These are phyloP conservation scores for Ascocoryne sarcoides DNA, from an alignment of 2,329 filamentous ascomycete genomes.

Conservation along the genomic window DNA sequence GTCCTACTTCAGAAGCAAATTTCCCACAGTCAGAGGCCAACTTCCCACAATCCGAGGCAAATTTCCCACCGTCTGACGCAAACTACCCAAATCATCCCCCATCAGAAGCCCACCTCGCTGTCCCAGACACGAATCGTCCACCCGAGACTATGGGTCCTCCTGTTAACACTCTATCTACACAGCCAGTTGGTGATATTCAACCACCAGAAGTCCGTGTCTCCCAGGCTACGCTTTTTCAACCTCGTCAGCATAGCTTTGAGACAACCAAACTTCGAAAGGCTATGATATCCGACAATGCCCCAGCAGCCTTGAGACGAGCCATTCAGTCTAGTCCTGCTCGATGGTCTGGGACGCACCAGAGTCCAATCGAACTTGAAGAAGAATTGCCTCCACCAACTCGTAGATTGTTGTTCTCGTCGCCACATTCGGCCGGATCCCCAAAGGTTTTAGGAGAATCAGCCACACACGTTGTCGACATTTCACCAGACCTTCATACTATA, in stretches of 20 bases:
- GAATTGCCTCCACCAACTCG: slow-evolving; percentile 47
- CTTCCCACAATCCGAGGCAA: slow-evolving; percentile 3
- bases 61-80: slow-evolving; percentile 4
- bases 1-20: slow-evolving; percentile 24
- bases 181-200: not conserved
- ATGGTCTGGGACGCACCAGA: slow-evolving; percentile 43
- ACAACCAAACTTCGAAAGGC: slow-evolving; percentile 19
- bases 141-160: not conserved
- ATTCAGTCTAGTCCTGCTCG: slow-evolving; percentile 32
- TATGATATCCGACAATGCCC: slow-evolving; percentile 26
- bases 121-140: not conserved
- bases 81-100: too few species aligned
- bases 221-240: not conserved
- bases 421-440: slow-evolving; percentile 53
- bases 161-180: not conserved
- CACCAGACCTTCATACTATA: slow-evolving; percentile 29
- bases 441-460: slow-evolving; percentile 53
- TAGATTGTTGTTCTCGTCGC: slow-evolving; percentile 69
- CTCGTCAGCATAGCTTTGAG: not conserved
- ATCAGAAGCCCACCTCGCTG: not conserved
- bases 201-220: not conserved
- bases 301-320: slow-evolving; percentile 24
- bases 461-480: slow-evolving; percentile 42
- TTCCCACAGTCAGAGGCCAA: slow-evolving; percentile 25
- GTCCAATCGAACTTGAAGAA: slow-evolving; percentile 45